Base-by-base conservation (phyloP, 164 flowering plant species). In the Protea cynaroides region DNA sequence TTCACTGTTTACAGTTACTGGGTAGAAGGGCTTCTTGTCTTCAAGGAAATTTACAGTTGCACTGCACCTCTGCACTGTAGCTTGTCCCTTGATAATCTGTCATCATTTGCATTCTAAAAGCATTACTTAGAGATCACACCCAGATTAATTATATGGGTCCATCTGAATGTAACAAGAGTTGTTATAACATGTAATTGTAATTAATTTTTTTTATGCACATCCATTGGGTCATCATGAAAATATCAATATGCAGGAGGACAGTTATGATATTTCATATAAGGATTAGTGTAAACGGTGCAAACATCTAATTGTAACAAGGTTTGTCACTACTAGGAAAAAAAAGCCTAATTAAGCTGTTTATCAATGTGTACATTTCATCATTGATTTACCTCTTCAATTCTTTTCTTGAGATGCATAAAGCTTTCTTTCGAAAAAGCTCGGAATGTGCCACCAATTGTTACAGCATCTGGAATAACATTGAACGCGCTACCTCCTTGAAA, bases 381-480 rank as follows among this genome's bases (percentile, higher is more conserved):
- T 8, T 61, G 55, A 38, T 22, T 17, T 72, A 82, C 85, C 83
- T 80, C 85, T 44, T 76, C 64, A 18, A 82, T 82, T 19, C 85
- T 70, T 52, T 78, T 74, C 72, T 58, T 74, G 44, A 82, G 83
- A 9, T 71, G 71, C 47, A 43, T 52, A 29, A 82, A 75, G 71
- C 77, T 74, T 56, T 72, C 65, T 63, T 59, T 69, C 9, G 81
- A 72, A 62, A 82, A 78, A 37, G 85, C 81, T 36, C 85, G 71
- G 67, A 80, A 80, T 2, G 83, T 82, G 61, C 85, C 85, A 24
- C 83, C 85, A 62, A 82, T 82, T 15, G 82, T 76, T 46, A 82
- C 85, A 23, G 77, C 80, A 72, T 82, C 85, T 9, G 83, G 85
- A 64, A 82, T 82, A 15, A 80, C 85, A 65, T 82, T 82, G 61